Evolutionary conservation across 495 filamentous ascomycete genomes (phyloP), one percentile per base, ranked within the genome.

Genomic region (Neurospora sp.): DNA sequence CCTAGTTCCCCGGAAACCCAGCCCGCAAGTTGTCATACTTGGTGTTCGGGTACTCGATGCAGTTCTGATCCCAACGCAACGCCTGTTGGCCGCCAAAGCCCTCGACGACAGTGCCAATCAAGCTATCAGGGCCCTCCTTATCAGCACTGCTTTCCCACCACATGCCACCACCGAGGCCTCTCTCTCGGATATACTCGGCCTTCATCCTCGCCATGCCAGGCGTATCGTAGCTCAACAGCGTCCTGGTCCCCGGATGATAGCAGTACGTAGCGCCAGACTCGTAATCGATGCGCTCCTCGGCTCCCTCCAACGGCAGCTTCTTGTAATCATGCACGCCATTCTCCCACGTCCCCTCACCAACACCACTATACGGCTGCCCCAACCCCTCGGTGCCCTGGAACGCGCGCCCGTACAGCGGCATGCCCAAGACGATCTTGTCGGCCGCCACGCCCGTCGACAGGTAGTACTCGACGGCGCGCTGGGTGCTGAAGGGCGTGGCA

Each of bases 81-180:
- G 73, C 77, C 1, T 74, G 75, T n/a, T 78, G 80, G 6, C 89
- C 90, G 37, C 91, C 85, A 1, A 89, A 70, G 7, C 81, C 83
- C 11, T 87, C 86, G 12, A 93, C 90, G 69, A 92, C 91, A 66
- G 86, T 90, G 14, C 83, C 86, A 71, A 96, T 92, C 82, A 96
- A 76, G 78, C 92, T 94, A 69, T 89, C 86, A 5, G 85, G 81
- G 0, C 88, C 89, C 3, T 77, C 78, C 81, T 91, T 92, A 80
- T 98, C 95, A 5, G 87, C 90, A 81, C 90, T 94, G 76, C 90
- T 92, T 83, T 98, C 95, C 94, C 95, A 98, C 94, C 94, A 98
- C 94, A 98, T 98, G 16, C 86, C 92, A 23, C 95, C 94, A 2
- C 93, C 94, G 5, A 97, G 85, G 3, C 88, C 86, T 59, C 86